Conservation (phyloP, 2,329 filamentous ascomycete genomes). For the Pseudogymnoascus verrucosus region DNA sequence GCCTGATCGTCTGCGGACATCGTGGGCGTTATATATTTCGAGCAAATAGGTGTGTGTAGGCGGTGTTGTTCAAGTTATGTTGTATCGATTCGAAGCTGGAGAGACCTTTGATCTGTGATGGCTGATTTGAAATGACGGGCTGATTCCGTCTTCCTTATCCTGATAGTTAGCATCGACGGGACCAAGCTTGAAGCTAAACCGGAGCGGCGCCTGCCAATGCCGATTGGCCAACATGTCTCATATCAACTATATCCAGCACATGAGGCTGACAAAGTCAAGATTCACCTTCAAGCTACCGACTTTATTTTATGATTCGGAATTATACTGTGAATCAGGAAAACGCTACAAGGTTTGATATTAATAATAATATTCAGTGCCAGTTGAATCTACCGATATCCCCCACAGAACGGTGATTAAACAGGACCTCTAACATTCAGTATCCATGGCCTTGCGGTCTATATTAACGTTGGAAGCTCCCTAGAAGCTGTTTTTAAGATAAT, state of each 20-base stretch:
- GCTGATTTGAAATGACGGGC: conserved; percentile 7
- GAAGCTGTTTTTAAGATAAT: background rate
- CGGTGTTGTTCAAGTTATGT: background rate
- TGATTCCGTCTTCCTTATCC: conserved; percentile 1
- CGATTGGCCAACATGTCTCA: background rate
- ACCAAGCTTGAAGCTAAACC: background rate
- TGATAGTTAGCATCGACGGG: background rate
- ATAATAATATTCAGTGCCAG: background rate
- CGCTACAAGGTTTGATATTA: background rate
- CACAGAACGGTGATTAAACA: background rate
- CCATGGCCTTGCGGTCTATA: background rate
- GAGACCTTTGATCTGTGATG: background rate
- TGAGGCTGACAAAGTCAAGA: background rate
- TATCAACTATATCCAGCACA: background rate
- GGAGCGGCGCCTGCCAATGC: background rate
- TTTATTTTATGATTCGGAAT: background rate
- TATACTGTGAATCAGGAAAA: background rate
- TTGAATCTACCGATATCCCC: background rate
- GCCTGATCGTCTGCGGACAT: conserved; percentile 78
- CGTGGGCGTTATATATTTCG: conserved; percentile 24
- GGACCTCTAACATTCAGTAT: background rate
- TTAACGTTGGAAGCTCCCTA: background rate
- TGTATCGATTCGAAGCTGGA: background rate
- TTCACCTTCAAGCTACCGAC: background rate
- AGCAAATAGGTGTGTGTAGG: background rate